These are phyloP conservation scores for Phytophthora megakarya DNA, from an alignment of 352 stramenopile species.

Conservation along the genomic window DNA sequence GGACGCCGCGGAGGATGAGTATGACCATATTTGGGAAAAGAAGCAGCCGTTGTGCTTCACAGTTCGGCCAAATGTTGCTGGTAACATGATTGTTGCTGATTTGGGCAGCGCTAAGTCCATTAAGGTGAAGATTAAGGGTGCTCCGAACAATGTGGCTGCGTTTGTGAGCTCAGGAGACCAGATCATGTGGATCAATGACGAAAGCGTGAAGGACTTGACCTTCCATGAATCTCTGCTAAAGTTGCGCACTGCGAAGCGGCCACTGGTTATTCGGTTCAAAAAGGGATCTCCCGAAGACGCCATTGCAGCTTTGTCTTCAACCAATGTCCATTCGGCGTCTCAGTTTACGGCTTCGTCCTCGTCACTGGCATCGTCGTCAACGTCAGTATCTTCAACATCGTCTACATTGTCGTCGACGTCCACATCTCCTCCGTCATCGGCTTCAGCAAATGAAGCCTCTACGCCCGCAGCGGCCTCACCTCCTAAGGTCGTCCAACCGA, in stretches of 20 bases:
- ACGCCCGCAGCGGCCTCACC: no score
- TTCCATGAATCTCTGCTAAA: conserved; percentile 88
- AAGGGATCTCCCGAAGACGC: conserved; percentile 58
- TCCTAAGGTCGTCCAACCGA: no score
- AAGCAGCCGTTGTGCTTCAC: conserved; percentile 87
- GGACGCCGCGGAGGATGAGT: conserved; percentile 71
- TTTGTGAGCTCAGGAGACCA: conserved; percentile 68
- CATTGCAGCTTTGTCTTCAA: conserved; percentile 30
- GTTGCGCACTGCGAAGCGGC: conserved; percentile 80
- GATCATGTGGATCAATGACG: conserved; percentile 87
- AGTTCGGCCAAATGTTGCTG: conserved; percentile 63
- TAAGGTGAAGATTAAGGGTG: conserved; percentile 80
- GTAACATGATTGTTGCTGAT: conserved; percentile 81
- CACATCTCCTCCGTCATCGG: conserved; percentile 16
- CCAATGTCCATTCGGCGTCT: conserved; percentile 28
- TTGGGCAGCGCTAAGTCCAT: conserved; percentile 86
- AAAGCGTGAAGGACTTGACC: conserved; percentile 65
- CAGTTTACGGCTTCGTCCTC: conserved; percentile 31
- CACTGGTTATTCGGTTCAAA: conserved; percentile 86
- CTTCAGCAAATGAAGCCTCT: conserved; percentile 18
- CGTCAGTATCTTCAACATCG: conserved; percentile 34
- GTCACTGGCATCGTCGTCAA: conserved; percentile 33
- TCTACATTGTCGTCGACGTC: conserved; percentile 26
- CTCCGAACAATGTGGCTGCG: conserved; percentile 53
- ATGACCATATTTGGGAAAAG: conserved; percentile 90